Evolutionary conservation across 768 basidiomycete genomes (phyloP).

Genomic region (Russula sp.): DNA sequence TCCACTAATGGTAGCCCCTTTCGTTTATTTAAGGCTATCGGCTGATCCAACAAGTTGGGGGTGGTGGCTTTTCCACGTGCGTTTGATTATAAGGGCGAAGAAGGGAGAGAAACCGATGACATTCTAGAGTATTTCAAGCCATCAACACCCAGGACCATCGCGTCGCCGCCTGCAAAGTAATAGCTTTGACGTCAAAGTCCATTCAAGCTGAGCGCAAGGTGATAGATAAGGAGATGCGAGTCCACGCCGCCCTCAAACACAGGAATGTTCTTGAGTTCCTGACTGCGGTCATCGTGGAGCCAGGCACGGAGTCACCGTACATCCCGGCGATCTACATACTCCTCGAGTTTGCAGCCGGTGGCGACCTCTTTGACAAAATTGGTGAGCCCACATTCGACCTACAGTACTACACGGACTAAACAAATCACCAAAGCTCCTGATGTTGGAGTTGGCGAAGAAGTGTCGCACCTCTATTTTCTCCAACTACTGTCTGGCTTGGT

Average conservation of each 20-base stretch:
- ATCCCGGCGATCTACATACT: constrained; percentile 87
- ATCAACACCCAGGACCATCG: constrained; percentile 56
- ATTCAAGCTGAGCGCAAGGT: constrained; percentile 67
- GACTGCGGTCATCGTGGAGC: constrained; percentile 68
- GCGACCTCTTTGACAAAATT: constrained; percentile 98
- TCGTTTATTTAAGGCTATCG: constrained; percentile 52
- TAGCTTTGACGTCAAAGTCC: constrained; percentile 54
- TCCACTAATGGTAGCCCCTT: neutral
- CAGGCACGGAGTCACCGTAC: constrained; percentile 44
- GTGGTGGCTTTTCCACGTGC: constrained; percentile 82
- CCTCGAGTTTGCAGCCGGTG: constrained; percentile 86
- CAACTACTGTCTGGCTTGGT: constrained; percentile 84
- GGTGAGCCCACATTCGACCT: constrained; percentile 44
- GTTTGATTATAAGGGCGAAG: neutral
- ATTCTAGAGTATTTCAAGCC: constrained; percentile 71
- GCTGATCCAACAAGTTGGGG: constrained; percentile 70
- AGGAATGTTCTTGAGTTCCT: constrained; percentile 77
- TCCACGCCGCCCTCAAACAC: constrained; percentile 78
- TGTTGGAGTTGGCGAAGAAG: constrained; percentile 75
- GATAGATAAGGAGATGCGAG: constrained; percentile 86
- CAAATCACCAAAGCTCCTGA: constrained; percentile 61
- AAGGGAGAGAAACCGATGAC: neutral
- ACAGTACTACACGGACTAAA: neutral
- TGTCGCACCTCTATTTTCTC: constrained; percentile 85
- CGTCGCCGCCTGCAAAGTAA: constrained; percentile 84